These are phyloP conservation scores for Solanum phureja DNA, from an alignment of 257 asterid genomes.

Conservation along the genomic window DNA sequence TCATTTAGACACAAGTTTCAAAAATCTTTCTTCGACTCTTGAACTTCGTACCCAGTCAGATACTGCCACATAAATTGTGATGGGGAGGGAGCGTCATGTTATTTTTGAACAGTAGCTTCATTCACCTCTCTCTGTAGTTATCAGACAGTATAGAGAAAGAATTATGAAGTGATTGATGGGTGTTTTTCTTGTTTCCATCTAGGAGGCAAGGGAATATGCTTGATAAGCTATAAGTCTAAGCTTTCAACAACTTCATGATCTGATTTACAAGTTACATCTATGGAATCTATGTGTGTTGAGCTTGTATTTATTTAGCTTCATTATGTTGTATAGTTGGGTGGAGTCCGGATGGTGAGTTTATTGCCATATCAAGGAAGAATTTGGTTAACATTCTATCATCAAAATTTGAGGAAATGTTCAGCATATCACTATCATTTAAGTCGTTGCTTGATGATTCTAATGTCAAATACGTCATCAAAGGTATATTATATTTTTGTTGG, in stretches of 20 bases:
- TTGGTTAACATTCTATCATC: slow-evolving; percentile 50
- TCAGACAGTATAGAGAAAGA: background rate
- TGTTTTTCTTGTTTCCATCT: background rate
- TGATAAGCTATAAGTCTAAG: background rate
- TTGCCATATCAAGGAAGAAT: slow-evolving; percentile 61
- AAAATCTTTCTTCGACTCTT: background rate
- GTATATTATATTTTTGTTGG: slow-evolving; percentile 10
- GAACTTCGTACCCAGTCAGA: background rate
- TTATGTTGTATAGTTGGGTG: slow-evolving; percentile 57
- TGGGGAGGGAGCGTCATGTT: background rate
- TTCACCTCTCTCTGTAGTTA: background rate
- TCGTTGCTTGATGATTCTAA: slow-evolving; percentile 48
- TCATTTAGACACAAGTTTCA: background rate
- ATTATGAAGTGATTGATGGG: background rate
- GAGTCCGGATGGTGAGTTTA: slow-evolving; percentile 53
- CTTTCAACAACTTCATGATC: background rate
- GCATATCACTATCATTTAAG: slow-evolving; percentile 38
- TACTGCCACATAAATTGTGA: background rate
- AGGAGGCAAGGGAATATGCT: background rate
- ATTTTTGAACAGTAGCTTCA: background rate
- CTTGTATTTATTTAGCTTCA: slow-evolving; percentile 1
- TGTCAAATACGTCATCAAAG: slow-evolving; percentile 30
- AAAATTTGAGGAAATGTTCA: slow-evolving; percentile 43
- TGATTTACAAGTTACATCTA: background rate
- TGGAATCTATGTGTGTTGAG: background rate